Evolutionary conservation across 1,284 basidiomycete species (phyloP).

Genomic region (Naganishia sp.): DNA sequence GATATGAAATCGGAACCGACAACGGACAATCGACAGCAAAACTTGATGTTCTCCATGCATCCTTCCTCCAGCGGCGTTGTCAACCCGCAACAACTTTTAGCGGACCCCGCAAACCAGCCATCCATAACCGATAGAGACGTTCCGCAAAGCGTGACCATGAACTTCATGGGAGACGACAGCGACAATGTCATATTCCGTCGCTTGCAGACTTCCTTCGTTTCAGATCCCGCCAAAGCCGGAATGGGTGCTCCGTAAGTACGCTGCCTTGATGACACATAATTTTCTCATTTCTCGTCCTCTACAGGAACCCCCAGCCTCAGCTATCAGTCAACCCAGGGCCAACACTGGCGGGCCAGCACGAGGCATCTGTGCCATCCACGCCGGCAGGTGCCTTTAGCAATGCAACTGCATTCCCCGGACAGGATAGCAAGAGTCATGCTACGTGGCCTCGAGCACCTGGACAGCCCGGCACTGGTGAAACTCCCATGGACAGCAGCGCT

Average conservation of each 20-base stretch:
- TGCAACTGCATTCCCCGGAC: background rate
- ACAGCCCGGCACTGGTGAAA: background rate
- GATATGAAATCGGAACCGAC: slow-evolving; percentile 24
- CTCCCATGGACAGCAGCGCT: background rate
- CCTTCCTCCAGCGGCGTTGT: slow-evolving; percentile 8
- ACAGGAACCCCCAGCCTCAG: slow-evolving; percentile 8
- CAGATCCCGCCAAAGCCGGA: slow-evolving; percentile 12
- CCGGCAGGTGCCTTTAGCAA: slow-evolving; percentile 8
- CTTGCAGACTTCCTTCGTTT: slow-evolving; percentile 4
- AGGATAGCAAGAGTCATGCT: background rate
- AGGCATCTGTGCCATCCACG: slow-evolving; percentile 18
- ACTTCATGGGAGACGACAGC: slow-evolving; percentile 19
- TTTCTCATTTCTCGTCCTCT: too few species aligned
- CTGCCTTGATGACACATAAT: too few species aligned
- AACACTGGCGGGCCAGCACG: slow-evolving; percentile 21
- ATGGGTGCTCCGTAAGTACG: slow-evolving; percentile 17
- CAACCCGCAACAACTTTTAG: slow-evolving; percentile 12
- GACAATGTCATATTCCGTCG: slow-evolving; percentile 20
- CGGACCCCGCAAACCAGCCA: slow-evolving; percentile 8
- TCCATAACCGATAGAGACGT: background rate
- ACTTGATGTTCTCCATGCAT: slow-evolving; percentile 25
- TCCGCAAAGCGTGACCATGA: slow-evolving; percentile 8
- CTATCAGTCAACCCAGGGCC: slow-evolving; percentile 2
- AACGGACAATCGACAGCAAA: background rate
- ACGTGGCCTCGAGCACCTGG: slow-evolving; percentile 5